Evolutionary conservation across 73 alveolate species (phyloP), one percentile per base, ranked within the genome.

Genomic region (Breviolum minutum): DNA sequence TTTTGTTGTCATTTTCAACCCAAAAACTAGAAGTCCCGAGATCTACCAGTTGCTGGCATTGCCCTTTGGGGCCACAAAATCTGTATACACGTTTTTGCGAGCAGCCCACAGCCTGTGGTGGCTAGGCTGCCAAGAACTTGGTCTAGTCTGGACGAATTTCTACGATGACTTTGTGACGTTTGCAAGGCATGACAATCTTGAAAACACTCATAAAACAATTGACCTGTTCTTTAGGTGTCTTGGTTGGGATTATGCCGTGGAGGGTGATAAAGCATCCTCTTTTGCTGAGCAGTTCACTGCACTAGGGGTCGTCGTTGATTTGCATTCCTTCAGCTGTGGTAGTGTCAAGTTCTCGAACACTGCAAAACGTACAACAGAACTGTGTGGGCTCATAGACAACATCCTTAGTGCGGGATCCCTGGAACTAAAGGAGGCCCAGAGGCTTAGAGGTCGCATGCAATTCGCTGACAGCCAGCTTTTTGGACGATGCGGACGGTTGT

Each of bases 21-120:
- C 92, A 0, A 0, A 0, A 6, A 22, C 22, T 0, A 0, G 73
- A 0, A 7, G 9, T 0, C 71, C 81, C 1, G 69, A 12, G 14
- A 27, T 66, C 0, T 64, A 29, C 61, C 70, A 29, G n/a, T 24
- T 85, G n/a, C 77, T 10, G 5, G 95, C 95, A 5, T 17, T 64
- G 40, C 95, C 95, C 2, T 87, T 87, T n/a, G 95, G 95, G 0
- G 95, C 83, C 16, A 0, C 95, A 7, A 6, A 82, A 5, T 26
- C 83, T 0, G 95, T 87, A 0, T 64, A 24, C 48, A 6, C 69
- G 5, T 87, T 87, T 20, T 68, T 87, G 20, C 62, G 95, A 9
- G 32, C 22, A 9, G 82, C 20, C 0, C 6, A n/a, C 12, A 1
- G 29, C 0, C 0, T 87, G 2, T 87, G 95, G 95, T 32, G 16